These are phyloP conservation scores for Eimeria nieschulzi DNA, from an alignment of 169 alveolate species.

Conservation along the genomic window DNA sequence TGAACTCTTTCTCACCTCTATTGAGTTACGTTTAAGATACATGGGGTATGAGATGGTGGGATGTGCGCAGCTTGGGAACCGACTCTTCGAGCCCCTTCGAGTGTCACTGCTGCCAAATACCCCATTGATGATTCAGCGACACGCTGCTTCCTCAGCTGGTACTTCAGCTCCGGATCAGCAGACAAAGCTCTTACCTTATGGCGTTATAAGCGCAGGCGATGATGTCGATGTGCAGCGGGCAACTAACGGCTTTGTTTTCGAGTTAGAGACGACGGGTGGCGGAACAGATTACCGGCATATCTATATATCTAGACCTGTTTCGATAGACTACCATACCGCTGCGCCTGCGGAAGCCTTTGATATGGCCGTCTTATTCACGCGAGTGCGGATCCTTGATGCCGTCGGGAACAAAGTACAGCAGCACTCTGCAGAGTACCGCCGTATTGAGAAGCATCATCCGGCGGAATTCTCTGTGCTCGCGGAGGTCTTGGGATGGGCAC, in stretches of 20 bases:
- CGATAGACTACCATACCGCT: conserved; percentile 20
- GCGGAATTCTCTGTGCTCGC: conserved; percentile 51
- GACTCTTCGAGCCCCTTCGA: conserved; percentile 63
- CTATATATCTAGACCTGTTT: conserved; percentile 54
- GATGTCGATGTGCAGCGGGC: conserved; percentile 61
- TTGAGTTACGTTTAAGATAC: no score
- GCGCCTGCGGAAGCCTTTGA: conserved; percentile 47
- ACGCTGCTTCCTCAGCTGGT: not conserved
- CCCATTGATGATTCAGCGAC: conserved; percentile 1
- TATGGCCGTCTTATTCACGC: conserved; percentile 12
- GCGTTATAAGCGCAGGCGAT: conserved; percentile 44
- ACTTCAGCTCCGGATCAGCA: conserved; percentile 8
- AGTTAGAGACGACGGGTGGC: conserved; percentile 49
- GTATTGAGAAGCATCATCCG: conserved; percentile 39
- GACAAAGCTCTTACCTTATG: not conserved
- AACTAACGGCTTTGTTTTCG: conserved; percentile 44
- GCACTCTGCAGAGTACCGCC: conserved; percentile 49
- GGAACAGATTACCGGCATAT: conserved; percentile 43
- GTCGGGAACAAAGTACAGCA: conserved; percentile 45
- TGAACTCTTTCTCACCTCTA: no score
- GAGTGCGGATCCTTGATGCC: conserved; percentile 39
- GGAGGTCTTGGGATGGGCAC: conserved; percentile 48
- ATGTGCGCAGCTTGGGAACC: conserved; percentile 60
- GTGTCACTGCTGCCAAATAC: conserved; percentile 34
- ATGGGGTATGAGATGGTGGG: no score